These are phyloP conservation scores for Coleophoma cylindrospora DNA, from an alignment of 2,329 filamentous ascomycete species.

Conservation along the genomic window DNA sequence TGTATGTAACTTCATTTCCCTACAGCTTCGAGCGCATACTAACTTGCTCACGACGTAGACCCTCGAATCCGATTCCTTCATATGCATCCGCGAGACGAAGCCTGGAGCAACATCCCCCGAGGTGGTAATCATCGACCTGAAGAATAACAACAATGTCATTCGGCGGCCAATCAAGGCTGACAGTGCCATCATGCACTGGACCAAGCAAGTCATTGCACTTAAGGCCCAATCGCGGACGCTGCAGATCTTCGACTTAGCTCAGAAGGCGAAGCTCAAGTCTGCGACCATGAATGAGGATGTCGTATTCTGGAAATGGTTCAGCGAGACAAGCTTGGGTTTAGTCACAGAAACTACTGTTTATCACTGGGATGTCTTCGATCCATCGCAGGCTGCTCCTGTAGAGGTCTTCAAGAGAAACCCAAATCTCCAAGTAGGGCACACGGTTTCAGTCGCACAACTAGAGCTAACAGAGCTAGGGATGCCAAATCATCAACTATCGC, in stretches of 20 bases:
- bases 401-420: constrained; percentile 94
- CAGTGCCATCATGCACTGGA: constrained; percentile 99
- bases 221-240: constrained; percentile 92
- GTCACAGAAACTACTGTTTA: constrained; percentile 89
- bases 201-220: constrained; percentile 89
- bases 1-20: constrained; percentile 45
- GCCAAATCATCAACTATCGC: constrained; percentile 99
- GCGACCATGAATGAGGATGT: constrained; percentile 96
- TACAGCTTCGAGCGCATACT: constrained; percentile 7
- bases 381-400: constrained; percentile 69
- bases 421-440: constrained; percentile 71
- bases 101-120: constrained; percentile 79
- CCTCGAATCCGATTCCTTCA: constrained; percentile 93
- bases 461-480: constrained; percentile 53
- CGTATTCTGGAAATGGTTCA: constrained; percentile 99
- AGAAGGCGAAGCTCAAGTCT: constrained; percentile 94
- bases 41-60: constrained; percentile 52
- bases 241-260: constrained; percentile 92
- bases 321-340: constrained; percentile 78
- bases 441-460: background rate
- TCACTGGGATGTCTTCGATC: constrained; percentile 96
- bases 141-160: constrained; percentile 94
- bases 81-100: constrained; percentile 95
- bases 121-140: constrained; percentile 96
- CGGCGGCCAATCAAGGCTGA: constrained; percentile 96